Evolutionary conservation across 805 yeast genomes (phyloP), one percentile per base, ranked within the genome.

Genomic region (Metschnikowia colocasiae): DNA sequence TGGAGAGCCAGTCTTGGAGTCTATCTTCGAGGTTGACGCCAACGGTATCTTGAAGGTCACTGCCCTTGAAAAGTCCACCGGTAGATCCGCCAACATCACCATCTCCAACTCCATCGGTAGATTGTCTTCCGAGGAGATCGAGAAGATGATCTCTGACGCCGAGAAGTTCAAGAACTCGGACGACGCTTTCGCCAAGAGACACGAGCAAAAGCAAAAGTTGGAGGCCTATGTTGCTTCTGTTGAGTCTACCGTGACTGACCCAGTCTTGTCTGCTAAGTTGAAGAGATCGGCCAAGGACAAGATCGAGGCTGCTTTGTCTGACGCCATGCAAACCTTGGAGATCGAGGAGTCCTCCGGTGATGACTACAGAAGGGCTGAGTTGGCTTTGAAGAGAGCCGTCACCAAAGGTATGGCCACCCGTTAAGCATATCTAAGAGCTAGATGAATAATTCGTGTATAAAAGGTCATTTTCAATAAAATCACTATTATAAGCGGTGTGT

Each of bases 331-430:
- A 68, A 91, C 97, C 74, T 86, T 92, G 71, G 96, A 91, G 80
- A 79, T 94, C 59, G 96, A 92, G 81, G 98, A 94, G 63, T 82
- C 97, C 54, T 68, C 95, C 65, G 92, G 97, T 73, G 99, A 94
- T 71, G 97, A 91, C 77, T 83, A 79, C 81, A 88, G 98, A 86
- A 94, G 89, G 86, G 98, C 99, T 70, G 98, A 94, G 83, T 89
- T 94, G 74, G 85, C 90, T 75, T 87, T 94, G 75, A 94, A 94
- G 90, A 88, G 99, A 79, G 97, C 92, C 70, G 97, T 92, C 74
- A 92, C 97, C 82, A 92, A 90, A 83, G 97, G 97, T 75, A 87
- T 91, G 90, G 87, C 97, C 65, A 82, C 97, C 75, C 97, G 97
- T 83, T 87, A 85, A 83, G 76, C 58, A 55, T 55, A 46, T 40